Evolutionary conservation across 169 alveolate genomes (phyloP), one percentile per base, ranked within the genome.

Genomic region (Plasmodium berghei): DNA sequence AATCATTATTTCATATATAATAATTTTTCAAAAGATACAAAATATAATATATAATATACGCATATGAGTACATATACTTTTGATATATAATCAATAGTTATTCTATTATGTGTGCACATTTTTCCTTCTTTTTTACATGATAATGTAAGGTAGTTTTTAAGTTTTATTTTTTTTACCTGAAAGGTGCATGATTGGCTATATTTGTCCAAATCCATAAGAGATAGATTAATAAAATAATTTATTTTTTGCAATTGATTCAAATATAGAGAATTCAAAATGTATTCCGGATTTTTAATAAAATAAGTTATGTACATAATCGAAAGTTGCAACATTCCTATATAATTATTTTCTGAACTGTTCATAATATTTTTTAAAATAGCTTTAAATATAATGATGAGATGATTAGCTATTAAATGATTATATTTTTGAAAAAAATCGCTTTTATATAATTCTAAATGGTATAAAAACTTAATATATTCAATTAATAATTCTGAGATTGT

Each of bases 261-360:
- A 24, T 67, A 18, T 40, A 77, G 20, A 9, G 71, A 46, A 63
- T 42, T n/a, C 22, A 77, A 45, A 64, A 77, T 16, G 20, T 22
- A 28, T 18, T 77, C 26, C 26, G 75, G 42, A 9, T 24, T 46
- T 52, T 70, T n/a, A 20, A 77, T 45, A 77, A 77, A 77, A 45
- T 77, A 59, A 62, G 55, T 63, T 18, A 77, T 42, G 67, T 77
- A 77, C 16, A 77, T 42, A 10, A 77, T 40, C 24, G 89, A 77
- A 40, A 77, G 28, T n/a, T 77, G 75, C 62, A 77, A 26, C 77
- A 77, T 77, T 26, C 89, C 89, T 12, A 77, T 67, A 45, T 77
- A 77, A 58, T 77, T 77, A 63, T 64, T 63, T 64, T 77, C 89
- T 26, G 58, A 8, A 77, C 16, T 67, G 66, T 64, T 34, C 22